Evolutionary conservation across 2,329 filamentous ascomycete genomes (phyloP), one percentile per base, ranked within the genome.

Genomic region (Fusarium citri): DNA sequence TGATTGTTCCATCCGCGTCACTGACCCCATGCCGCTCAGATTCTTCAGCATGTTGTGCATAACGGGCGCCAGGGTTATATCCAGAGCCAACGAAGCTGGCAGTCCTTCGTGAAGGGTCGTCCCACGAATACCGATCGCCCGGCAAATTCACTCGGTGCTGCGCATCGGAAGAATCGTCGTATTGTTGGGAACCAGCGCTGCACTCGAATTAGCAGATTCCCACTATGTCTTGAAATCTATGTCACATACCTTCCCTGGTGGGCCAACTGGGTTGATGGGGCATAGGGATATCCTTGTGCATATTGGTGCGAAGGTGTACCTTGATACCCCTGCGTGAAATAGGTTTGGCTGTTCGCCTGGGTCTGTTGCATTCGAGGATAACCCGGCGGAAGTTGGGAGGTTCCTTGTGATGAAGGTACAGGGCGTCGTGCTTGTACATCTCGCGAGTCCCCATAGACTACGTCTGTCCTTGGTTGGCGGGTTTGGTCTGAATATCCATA

Each of bases 181-280:
- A 45, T 14, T 49, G 40, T 20, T 55, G 59, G 25, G 31, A 18
- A 20, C 34, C 49, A 16, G 18, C n/a, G 15, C 37, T 48, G 20
- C n/a, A 31, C 28, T 54, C 41, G 6, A 18, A 41, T 70, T 22
- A 71, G 59, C 45, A 26, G 34, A 43, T 9, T 23, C 15, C 3
- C 4, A 40, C 15, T 16, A 18, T 26, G 5, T 48, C 12, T 47
- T 5, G 6, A 34, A 22, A 14, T 3, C 8, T 22, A 14, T 30
- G 18, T 12, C 18, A 34, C 64, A 31, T 55, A 70, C 68, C 67
- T 70, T 14, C 68, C 68, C 37, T 68, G 68, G 22, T 71, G 12
- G 15, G 59, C 68, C 5, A 8, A 16, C 31, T 42, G 23, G 9
- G 48, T 60, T 15, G 68, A 68, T 43, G 42, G 31, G 49, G 51